These are phyloP conservation scores for Auricularia sp. DNA, from an alignment of 768 basidiomycete genomes.

Conservation along the genomic window DNA sequence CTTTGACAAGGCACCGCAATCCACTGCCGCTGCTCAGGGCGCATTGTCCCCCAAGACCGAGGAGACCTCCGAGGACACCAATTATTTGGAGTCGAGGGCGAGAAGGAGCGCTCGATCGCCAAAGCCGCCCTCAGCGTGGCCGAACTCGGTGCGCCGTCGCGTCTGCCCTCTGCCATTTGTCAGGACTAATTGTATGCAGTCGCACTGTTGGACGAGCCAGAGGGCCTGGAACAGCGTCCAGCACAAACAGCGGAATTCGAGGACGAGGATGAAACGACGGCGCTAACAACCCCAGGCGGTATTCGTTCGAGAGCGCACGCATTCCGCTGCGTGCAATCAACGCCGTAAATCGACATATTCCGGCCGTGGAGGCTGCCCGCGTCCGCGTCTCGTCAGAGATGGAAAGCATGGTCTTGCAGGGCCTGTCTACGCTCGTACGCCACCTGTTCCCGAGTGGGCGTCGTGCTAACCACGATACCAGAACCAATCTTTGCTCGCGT, in stretches of 20 bases:
- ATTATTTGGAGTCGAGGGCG: constrained; percentile 39
- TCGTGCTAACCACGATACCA: constrained; percentile 21
- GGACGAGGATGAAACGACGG: constrained; percentile 12
- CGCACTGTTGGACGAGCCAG: constrained; percentile 35
- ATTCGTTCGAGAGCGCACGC: constrained; percentile 11
- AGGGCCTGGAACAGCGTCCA: constrained; percentile 10
- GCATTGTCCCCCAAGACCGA: not conserved
- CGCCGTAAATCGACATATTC: constrained; percentile 58
- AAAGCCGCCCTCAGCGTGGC: constrained; percentile 93
- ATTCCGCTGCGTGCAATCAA: constrained; percentile 65
- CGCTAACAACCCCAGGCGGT: not conserved
- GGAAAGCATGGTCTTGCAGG: constrained; percentile 80
- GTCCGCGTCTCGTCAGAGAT: constrained; percentile 70
- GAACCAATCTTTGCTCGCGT: constrained; percentile 87
- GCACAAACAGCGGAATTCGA: constrained; percentile 2
- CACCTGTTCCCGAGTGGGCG: no score
- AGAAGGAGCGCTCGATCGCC: constrained; percentile 77
- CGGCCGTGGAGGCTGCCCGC: constrained; percentile 62
- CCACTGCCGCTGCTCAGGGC: constrained; percentile 3
- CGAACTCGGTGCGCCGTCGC: constrained; percentile 60
- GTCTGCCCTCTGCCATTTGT: not conserved
- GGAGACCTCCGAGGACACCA: not conserved
- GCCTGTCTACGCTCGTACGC: constrained; percentile 66
- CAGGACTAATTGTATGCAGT: constrained; percentile 22
- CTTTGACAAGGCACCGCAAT: constrained; percentile 27